Evolutionary conservation across 176 grass and related monocot species (phyloP).

Genomic region (Aegilops umbellulata): DNA sequence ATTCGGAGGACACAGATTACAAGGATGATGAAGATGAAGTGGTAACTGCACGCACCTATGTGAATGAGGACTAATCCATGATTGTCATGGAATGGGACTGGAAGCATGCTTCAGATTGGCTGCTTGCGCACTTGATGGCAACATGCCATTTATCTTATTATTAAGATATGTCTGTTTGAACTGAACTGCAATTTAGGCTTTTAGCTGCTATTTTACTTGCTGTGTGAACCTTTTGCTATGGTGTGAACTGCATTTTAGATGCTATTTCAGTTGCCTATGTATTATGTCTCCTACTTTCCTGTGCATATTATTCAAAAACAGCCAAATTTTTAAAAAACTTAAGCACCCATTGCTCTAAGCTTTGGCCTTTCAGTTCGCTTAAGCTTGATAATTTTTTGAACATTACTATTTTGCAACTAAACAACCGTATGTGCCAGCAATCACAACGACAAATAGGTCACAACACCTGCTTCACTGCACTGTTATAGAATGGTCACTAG

Average conservation of each 20-base stretch:
- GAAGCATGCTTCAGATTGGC: neutral
- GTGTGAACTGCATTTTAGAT: neutral
- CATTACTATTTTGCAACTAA: neutral
- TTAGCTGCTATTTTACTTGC: neutral
- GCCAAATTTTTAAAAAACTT: neutral
- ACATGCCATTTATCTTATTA: neutral
- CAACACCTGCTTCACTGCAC: neutral
- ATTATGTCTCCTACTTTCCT: neutral
- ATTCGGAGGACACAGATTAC: neutral
- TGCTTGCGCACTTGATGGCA: neutral
- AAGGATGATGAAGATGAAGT: neutral
- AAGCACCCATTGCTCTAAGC: neutral
- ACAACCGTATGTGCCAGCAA: conserved; percentile 1
- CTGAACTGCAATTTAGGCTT: neutral
- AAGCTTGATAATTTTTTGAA: neutral
- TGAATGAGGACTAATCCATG: neutral
- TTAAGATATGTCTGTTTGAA: neutral
- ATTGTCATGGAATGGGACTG: neutral
- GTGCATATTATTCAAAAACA: neutral
- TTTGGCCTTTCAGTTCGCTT: neutral
- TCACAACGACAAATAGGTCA: conserved; percentile 4
- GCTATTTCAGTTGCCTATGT: neutral
- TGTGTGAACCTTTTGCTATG: neutral
- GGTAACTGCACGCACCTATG: neutral
- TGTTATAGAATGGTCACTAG: neutral